Base-by-base conservation (phyloP, 345 rosid species). In the Arabis hirsuta region DNA sequence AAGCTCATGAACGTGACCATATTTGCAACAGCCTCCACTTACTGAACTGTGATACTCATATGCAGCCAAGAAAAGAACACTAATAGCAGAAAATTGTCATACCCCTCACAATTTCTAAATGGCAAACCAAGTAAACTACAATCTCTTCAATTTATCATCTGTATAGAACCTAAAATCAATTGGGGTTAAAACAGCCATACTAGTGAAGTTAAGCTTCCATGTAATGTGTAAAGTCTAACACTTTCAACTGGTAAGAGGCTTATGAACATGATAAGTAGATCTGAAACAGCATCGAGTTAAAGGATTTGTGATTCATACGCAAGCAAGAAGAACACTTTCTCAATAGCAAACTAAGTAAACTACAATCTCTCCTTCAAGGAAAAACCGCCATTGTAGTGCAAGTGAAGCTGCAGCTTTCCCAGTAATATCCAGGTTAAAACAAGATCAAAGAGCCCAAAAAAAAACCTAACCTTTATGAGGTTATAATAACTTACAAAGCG, bases 401-500 rank as follows among this genome's bases (percentile, higher is more conserved):
- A 51, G 5, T 29, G 62, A 44, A 52, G n/a, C 72, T 42, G 41
- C n/a, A 1, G 4, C 22, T 51, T n/a, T 36, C 62, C 16, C 45
- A 38, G 9, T 39, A 58, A 38, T 16, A 6, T 58, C 54, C 43
- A 63, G 12, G 2, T 32, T 6, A 32, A 32, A 10, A 39, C 24
- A 22, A 22, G 24, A 64, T 27, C 10, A 48, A 47, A 45, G 63
- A 26, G 32, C 38, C 16, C 1, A 6, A 6, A 5, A 4, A 6
- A 50, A 51, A 57, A 46, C 27, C 41, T 62, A 55, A 69, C 53
- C 68, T 60, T 34, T 6, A 0, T n/a, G n/a, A 27, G 53, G 16
- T 5, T n/a, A 54, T 10, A 67, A 54, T 10, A 67, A 43, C 44
- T 80, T 73, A 95, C 83, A 87, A 76, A 26, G 88, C 83, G 45